These are phyloP conservation scores for Thermothelomyces thermophilus DNA, from an alignment of 2,329 filamentous ascomycete species.

Conservation along the genomic window DNA sequence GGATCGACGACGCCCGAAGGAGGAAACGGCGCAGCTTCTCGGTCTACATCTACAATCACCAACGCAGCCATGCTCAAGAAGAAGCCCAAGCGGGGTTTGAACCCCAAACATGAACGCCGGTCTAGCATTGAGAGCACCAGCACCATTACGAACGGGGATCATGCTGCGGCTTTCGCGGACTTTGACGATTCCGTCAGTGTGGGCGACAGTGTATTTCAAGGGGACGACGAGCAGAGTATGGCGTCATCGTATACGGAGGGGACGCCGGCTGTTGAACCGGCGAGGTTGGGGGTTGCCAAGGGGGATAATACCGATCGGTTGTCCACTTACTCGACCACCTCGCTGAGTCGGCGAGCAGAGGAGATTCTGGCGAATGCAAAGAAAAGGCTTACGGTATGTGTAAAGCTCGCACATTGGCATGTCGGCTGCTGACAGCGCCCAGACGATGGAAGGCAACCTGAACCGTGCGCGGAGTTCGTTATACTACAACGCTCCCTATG, in stretches of 20 bases:
- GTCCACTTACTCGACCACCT: conserved; percentile 59
- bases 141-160: conserved; percentile 50
- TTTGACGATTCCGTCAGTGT: conserved; percentile 57
- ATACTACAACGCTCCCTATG: conserved; percentile 52
- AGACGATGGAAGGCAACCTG: conserved; percentile 93
- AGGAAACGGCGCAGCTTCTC: conserved; percentile 32
- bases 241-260: conserved; percentile 51
- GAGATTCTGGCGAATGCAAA: conserved; percentile 91
- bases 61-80: conserved; percentile 40
- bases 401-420: neutral
- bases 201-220: conserved; percentile 59
- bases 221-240: conserved; percentile 61
- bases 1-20: conserved; percentile 25
- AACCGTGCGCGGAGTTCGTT: conserved; percentile 65
- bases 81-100: conserved; percentile 35
- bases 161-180: conserved; percentile 47
- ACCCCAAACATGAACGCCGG: conserved; percentile 42
- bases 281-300: conserved; percentile 24
- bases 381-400: conserved; percentile 73
- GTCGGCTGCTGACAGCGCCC: conserved; percentile 14
- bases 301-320: conserved; percentile 24
- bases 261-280: conserved; percentile 29
- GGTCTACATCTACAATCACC: conserved; percentile 42
- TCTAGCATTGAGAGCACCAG: conserved; percentile 55
- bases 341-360: conserved; percentile 76